A percentile compares a stretch with the other conserved stretches of the same genome.
Conservation (phyloP, 2,329 filamentous ascomycete species). For the Aureobasidium pullulans region DNA sequence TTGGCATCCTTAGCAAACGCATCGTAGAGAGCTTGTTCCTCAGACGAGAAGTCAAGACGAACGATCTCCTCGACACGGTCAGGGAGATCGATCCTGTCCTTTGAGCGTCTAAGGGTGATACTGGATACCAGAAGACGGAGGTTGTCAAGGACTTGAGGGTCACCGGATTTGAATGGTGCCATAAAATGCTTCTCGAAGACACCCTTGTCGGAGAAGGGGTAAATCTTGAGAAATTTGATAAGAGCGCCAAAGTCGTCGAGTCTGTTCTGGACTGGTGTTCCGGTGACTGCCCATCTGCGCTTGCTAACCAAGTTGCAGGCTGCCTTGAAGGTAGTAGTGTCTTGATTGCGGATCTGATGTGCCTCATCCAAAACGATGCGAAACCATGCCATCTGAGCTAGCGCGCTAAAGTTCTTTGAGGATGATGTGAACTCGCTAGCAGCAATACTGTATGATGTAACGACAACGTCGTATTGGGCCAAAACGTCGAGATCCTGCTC, state of each 20-base stretch:
- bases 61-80: constrained; percentile 65
- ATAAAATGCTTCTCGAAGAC: constrained; percentile 76
- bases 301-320: constrained; percentile 72
- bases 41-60: constrained; percentile 63
- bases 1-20: constrained; percentile 76
- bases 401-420: constrained; percentile 47
- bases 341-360: constrained; percentile 84
- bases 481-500: constrained; percentile 62
- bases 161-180: constrained; percentile 76
- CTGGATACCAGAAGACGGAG: constrained; percentile 85
- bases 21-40: constrained; percentile 73
- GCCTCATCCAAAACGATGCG: constrained; percentile 91
- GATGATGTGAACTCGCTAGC: constrained; percentile 54
- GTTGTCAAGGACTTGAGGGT: constrained; percentile 75
- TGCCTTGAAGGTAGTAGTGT: constrained; percentile 74
- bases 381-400: constrained; percentile 82
- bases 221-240: constrained; percentile 74
- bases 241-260: constrained; percentile 84
- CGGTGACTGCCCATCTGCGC: constrained; percentile 93
- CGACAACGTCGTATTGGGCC: constrained; percentile 69
- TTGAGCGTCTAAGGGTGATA: constrained; percentile 85
- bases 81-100: constrained; percentile 83
- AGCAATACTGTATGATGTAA: constrained; percentile 88
- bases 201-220: constrained; percentile 72
- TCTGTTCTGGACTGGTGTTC: constrained; percentile 90